A percentile compares a stretch with the other conserved stretches of the same genome.
Conservation (phyloP, 345 rosid species). For the Adansonia digitata region DNA sequence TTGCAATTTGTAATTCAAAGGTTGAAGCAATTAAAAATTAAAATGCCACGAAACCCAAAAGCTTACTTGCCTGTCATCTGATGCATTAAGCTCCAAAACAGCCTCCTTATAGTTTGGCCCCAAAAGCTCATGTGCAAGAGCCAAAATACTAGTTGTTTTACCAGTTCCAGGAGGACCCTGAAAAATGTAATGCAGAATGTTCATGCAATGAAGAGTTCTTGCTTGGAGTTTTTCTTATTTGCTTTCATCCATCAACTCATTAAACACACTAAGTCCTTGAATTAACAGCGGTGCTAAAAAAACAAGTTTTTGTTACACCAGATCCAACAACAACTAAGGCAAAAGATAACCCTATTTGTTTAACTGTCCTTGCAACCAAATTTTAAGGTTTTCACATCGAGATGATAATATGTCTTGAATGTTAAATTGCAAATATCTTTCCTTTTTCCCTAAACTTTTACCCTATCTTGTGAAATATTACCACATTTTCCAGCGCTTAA, state of each 20-base stretch:
- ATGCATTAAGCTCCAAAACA: constrained; percentile 92
- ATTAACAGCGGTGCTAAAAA: neutral
- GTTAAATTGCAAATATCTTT: neutral
- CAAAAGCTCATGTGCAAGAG: constrained; percentile 91
- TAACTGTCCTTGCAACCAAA: neutral
- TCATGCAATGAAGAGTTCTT: neutral
- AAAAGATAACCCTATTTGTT: neutral
- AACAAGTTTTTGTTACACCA: neutral
- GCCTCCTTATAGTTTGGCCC: constrained; percentile 82
- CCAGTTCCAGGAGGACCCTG: constrained; percentile 99
- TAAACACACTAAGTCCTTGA: neutral
- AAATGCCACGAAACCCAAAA: neutral
- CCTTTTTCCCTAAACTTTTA: neutral
- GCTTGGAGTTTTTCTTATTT: neutral
- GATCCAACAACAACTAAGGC: neutral
- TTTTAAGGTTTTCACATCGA: neutral
- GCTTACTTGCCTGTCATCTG: constrained; percentile 73
- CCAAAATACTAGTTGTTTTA: constrained; percentile 90
- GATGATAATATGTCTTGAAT: neutral
- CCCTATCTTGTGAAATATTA: neutral
- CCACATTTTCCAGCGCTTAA: neutral
- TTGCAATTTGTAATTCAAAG: neutral
- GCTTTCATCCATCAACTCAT: neutral
- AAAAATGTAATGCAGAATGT: neutral
- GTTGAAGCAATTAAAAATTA: constrained; percentile 1